Percentiles rank a stretch among this genome's conserved stretches.
phyloP scores from a whole-genome alignment of 768 basidiomycete species.

The Wakefieldia striispora region DNA sequence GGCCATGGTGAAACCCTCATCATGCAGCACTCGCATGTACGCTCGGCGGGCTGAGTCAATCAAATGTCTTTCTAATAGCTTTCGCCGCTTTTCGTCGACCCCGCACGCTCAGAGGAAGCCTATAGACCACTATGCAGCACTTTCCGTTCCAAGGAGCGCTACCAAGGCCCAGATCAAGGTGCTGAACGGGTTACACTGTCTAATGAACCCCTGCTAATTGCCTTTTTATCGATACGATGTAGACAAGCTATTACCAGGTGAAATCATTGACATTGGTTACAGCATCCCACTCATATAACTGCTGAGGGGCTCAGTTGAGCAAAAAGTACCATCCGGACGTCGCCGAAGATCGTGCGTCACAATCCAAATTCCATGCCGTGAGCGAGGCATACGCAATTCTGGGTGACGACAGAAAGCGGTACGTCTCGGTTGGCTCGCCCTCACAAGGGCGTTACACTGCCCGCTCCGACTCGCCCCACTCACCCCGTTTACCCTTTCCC shows the following conservation, averaged over 20 bases:
- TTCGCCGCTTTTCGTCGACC: slow-evolving; percentile 23
- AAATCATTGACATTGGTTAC: background rate
- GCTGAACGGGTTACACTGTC: background rate
- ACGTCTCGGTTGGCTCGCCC: slow-evolving; percentile 1
- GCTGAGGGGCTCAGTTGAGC: slow-evolving; percentile 37
- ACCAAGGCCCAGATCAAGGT: slow-evolving; percentile 36
- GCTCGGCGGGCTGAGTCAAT: background rate
- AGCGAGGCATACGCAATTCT: slow-evolving; percentile 49
- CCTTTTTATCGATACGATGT: no score
- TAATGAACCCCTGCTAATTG: background rate
- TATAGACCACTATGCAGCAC: slow-evolving; percentile 28
- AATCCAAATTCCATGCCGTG: slow-evolving; percentile 41
- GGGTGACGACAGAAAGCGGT: slow-evolving; percentile 46
- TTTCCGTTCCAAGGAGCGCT: slow-evolving; percentile 26
- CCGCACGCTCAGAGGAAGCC: slow-evolving; percentile 7
- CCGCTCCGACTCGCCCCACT: background rate
- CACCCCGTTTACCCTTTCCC: background rate
- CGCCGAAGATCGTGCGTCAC: slow-evolving; percentile 36
- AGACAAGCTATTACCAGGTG: slow-evolving; percentile 34
- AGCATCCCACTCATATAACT: background rate
- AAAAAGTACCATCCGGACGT: slow-evolving; percentile 48
- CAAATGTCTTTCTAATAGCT: background rate
- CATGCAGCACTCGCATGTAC: background rate
- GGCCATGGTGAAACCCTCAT: background rate
- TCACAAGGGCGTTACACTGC: background rate